Conservation (phyloP, 306 rosid genomes). For the Gastrolobium villosum region DNA sequence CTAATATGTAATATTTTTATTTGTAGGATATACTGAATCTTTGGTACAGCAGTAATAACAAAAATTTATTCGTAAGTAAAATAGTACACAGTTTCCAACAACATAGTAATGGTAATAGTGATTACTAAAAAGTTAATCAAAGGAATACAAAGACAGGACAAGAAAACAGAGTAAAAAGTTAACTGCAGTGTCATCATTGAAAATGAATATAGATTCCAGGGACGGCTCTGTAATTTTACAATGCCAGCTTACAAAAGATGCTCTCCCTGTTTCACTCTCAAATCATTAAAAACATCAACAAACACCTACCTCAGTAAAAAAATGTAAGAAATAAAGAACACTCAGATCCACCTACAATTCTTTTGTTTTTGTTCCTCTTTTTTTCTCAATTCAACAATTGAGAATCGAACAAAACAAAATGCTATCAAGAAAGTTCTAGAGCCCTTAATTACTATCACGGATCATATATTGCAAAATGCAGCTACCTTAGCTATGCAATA, state of each 20-base stretch:
- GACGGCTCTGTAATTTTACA: constrained; percentile 38
- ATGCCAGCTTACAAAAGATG: constrained; percentile 10
- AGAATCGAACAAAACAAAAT: constrained; percentile 23
- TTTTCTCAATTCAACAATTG: constrained; percentile 18
- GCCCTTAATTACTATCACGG: constrained; percentile 29
- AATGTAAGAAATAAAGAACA: neutral
- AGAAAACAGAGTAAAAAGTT: neutral
- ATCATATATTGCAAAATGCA: constrained; percentile 36
- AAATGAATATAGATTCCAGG: constrained; percentile 25
- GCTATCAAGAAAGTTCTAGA: constrained; percentile 34
- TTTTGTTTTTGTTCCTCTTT: neutral
- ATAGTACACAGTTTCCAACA: neutral
- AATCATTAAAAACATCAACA: neutral
- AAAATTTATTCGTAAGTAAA: too few species aligned
- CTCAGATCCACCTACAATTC: constrained; percentile 39
- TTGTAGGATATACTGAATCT: too few species aligned
- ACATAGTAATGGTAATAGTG: neutral
- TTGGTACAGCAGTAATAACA: too few species aligned
- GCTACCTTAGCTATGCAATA: constrained; percentile 17
- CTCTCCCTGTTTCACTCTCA: neutral
- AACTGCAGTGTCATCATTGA: constrained; percentile 27
- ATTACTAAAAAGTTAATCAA: neutral
- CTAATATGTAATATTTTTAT: too few species aligned
- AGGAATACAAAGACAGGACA: constrained; percentile 28
- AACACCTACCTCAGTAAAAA: constrained; percentile 4